Base-by-base conservation (phyloP, 768 basidiomycete genomes). In the Galerina sulciceps region DNA sequence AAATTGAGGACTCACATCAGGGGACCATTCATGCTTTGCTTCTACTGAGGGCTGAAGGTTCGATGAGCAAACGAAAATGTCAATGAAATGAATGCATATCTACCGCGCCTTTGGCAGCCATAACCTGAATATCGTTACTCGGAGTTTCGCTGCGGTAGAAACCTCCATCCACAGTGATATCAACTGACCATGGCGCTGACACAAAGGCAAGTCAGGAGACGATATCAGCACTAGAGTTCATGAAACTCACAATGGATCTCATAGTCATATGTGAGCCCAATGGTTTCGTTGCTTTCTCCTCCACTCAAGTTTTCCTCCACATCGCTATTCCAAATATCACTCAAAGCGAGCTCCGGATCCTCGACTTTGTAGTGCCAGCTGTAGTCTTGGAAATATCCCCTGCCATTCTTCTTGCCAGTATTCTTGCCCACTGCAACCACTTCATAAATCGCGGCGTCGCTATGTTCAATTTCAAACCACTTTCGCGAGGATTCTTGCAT, bases 251-350 rank as follows among this genome's bases (percentile, higher is more conserved):
- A 52, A n/a, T 31, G 4, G 26, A 31, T 31, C 26, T 51, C 60
- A 34, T 61, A 61, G 18, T 61, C 60, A 46, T 61, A 61, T 17
- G 57, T 53, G 38, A 61, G n/a, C 23, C 50, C 60, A 18, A 61
- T 57, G 20, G 55, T 53, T 11, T 41, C 42, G 38, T 61, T 61
- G 13, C 35, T 56, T 9, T 57, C 55, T 20, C 60, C 60, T 9
- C 34, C 38, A 51, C 60, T 61, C n/a, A 61, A 49, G 18, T 61
- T 61, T 26, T 53, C 31, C 17, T 57, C 60, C 18, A 57, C 55
- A 11, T 61, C 60, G 18, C 41, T 23, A 36, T 53, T 46, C 60
- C 60, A 61, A 4, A 61, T 43, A 13, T 61, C 60, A 46, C 40
- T 41, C 26, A 61, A 44, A 10, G 44, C 44, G 26, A 61, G 37